A percentile compares a stretch with the other conserved stretches of the same genome.
Evolutionary conservation across 2,329 filamentous ascomycete genomes (phyloP).

Genomic region (Exophiala alcalophila): DNA sequence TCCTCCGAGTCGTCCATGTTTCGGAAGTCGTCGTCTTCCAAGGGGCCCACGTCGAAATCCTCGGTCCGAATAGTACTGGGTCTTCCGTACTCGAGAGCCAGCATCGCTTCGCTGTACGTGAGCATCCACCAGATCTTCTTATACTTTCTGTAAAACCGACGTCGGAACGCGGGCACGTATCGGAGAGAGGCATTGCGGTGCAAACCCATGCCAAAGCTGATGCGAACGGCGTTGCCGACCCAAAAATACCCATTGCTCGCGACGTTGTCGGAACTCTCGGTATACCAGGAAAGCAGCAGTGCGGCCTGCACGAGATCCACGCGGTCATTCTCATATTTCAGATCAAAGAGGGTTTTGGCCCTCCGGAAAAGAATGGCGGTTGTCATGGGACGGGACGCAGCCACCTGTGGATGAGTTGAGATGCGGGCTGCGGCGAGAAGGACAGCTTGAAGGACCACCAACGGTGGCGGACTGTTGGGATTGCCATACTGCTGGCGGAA

Average conservation of each 20-base stretch:
- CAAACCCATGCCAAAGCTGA: constrained; percentile 33
- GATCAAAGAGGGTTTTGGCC: constrained; percentile 32
- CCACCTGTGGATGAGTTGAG: constrained; percentile 29
- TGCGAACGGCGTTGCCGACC: constrained; percentile 32
- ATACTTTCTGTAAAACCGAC: constrained; percentile 5
- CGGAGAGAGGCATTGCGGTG: too few relatives aligned
- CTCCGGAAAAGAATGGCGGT: constrained; percentile 32
- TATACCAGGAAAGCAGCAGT: constrained; percentile 33
- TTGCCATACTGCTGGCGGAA: constrained; percentile 47
- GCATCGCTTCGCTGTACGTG: constrained; percentile 6
- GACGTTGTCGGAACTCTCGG: constrained; percentile 29
- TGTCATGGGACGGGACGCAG: constrained; percentile 25
- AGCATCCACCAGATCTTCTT: constrained; percentile 13
- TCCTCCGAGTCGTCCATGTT: constrained; percentile 8
- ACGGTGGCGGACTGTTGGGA: constrained; percentile 30
- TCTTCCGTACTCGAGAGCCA: constrained; percentile 9
- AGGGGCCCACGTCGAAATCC: constrained; percentile 8
- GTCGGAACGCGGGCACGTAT: too few relatives aligned
- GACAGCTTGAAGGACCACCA: constrained; percentile 34
- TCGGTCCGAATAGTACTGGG: constrained; percentile 9
- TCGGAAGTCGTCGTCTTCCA: constrained; percentile 11
- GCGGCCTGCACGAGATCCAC: constrained; percentile 32
- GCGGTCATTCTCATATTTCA: constrained; percentile 33
- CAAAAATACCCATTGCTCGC: constrained; percentile 32
- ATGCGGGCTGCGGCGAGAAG: constrained; percentile 33